Evolutionary conservation across 257 asterid species (phyloP), one percentile per base, ranked within the genome.

Genomic region (Solanum rostratum): DNA sequence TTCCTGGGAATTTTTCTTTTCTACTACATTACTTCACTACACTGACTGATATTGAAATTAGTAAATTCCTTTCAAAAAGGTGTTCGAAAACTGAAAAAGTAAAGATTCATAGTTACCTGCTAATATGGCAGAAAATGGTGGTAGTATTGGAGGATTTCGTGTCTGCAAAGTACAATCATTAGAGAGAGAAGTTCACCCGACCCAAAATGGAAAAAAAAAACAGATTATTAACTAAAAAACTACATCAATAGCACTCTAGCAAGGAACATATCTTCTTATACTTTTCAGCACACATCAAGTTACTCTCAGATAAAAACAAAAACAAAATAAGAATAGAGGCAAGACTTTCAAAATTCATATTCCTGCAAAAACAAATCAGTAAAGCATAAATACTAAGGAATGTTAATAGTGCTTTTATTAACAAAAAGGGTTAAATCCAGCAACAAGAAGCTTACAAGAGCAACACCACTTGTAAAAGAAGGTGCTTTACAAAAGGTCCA

Each of bases 141-240:
- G 99, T 69, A 94, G 93, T 85, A 96, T 88, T 37, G 97, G 97
- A 84, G 99, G 98, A 81, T 86, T 86, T 80, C 98, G 96, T 33
- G 97, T 94, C 99, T 96, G 97, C 87, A 73, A 50, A 86, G 70
- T 84, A 16, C 65, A 13, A 69, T 14, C 39, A 41, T 27, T 76
- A 76, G 71, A 82, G 41, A 30, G 66, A 81, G 39, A 55, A 68
- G 45, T 66, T 63, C 63, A 83, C 27, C 53, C 8, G 6, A 39
- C 70, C 37, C 46, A 71, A 79, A 80, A 50, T 80, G 52, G 45
- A 66, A 73, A 43, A 76, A 83, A 73, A 45, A 65, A 70, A 57
- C 41, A 79, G 39, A 33, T 49, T 15, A 27, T 22, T 81, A 84
- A 52, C 19, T 13, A 49, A 76, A 76, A 7, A 24, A 8, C 10